phyloP scores from a whole-genome alignment of 228 moss, liverwort and hornwort species.

The Sphagnum fallax region DNA sequence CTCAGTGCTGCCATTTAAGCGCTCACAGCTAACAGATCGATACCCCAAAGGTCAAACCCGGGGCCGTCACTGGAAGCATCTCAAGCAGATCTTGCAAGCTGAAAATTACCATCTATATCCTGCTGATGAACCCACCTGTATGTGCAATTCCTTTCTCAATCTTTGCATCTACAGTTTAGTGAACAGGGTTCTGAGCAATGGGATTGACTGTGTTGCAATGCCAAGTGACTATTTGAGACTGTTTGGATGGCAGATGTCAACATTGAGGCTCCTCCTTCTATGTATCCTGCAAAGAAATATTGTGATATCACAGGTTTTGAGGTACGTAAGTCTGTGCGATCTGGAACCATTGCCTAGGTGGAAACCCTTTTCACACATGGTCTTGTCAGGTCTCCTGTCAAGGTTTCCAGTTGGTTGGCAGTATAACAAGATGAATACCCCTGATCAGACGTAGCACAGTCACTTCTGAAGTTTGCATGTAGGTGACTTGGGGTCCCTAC shows the following conservation, averaged over 20 bases:
- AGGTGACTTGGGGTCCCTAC: too few relatives aligned
- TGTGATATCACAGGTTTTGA: conserved; percentile 94
- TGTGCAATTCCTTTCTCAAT: conserved; percentile 5
- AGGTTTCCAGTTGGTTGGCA: too few relatives aligned
- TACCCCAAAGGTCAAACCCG: conserved; percentile 89
- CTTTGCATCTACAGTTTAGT: not conserved
- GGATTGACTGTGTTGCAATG: not conserved
- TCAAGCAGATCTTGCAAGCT: conserved; percentile 95
- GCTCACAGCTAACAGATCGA: conserved; percentile 67
- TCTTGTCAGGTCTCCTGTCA: too few relatives aligned
- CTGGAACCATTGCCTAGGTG: too few relatives aligned
- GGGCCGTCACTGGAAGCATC: conserved; percentile 95
- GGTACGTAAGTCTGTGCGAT: conserved; percentile 26
- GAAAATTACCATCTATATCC: conserved; percentile 80
- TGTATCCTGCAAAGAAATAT: conserved; percentile 93
- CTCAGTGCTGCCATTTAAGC: conserved; percentile 77
- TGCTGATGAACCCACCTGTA: conserved; percentile 80
- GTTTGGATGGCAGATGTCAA: conserved; percentile 36
- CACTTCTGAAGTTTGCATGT: too few relatives aligned
- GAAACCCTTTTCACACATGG: too few relatives aligned
- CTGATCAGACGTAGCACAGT: too few relatives aligned
- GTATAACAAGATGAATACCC: too few relatives aligned
- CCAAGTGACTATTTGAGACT: not conserved
- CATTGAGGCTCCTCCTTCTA: conserved; percentile 89
- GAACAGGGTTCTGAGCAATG: too few relatives aligned